These are phyloP conservation scores for Polytrichum formosum DNA, from an alignment of 225 moss, liverwort and hornwort genomes.

Conservation along the genomic window DNA sequence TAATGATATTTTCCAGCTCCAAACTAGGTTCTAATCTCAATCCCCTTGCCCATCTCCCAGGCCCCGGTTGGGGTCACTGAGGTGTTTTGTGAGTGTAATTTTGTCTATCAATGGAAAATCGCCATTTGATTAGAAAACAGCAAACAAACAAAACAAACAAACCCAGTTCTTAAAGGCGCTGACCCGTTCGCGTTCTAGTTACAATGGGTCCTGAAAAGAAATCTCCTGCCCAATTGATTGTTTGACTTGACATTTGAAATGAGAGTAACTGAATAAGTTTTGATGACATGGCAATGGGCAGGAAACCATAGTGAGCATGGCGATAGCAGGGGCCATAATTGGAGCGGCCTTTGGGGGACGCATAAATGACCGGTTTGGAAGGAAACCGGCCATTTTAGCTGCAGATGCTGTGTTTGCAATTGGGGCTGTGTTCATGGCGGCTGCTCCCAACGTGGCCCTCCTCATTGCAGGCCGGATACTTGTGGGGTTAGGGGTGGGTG, in stretches of 20 bases:
- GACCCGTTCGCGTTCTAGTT: too few species aligned
- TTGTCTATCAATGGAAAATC: too few species aligned
- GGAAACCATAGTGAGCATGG: conserved; percentile 86
- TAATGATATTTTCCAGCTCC: too few species aligned
- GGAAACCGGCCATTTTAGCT: conserved; percentile 65
- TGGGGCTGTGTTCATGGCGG: conserved; percentile 85
- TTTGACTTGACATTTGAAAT: not conserved
- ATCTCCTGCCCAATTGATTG: too few species aligned
- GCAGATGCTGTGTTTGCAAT: conserved; percentile 64
- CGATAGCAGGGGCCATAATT: conserved; percentile 77
- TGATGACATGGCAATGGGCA: conserved; percentile 12
- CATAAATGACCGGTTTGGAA: conserved; percentile 60
- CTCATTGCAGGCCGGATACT: conserved; percentile 71
- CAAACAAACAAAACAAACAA: too few species aligned
- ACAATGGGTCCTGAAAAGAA: too few species aligned
- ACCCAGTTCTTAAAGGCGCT: too few species aligned
- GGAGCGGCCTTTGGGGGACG: conserved; percentile 70
- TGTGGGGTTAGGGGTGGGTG: conserved; percentile 84
- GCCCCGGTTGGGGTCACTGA: too few species aligned
- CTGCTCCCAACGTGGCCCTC: conserved; percentile 41
- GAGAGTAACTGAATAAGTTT: not conserved
- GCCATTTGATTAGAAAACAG: too few species aligned
- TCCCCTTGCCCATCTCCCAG: too few species aligned
- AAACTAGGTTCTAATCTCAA: too few species aligned
- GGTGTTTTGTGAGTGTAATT: too few species aligned